Evolutionary conservation across 225 moss, liverwort and hornwort genomes (phyloP).

Genomic region (Marchantia polymorpha): DNA sequence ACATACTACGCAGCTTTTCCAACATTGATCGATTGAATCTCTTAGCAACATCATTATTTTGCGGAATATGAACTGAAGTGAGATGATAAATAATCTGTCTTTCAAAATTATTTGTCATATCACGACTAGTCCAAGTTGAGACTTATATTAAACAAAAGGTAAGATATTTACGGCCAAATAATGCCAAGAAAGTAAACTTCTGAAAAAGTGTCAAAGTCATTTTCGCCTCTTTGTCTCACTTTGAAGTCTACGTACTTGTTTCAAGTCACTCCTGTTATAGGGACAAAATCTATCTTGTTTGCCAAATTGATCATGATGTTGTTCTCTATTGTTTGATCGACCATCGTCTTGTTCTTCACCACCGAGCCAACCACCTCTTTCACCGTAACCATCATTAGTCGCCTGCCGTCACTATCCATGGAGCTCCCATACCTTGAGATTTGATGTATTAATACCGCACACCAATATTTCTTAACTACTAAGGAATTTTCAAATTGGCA

Average conservation of each 20-base stretch:
- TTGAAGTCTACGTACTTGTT: slow-evolving; percentile 50
- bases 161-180: no score
- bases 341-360: slow-evolving; percentile 51
- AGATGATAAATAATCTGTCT: no score
- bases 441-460: slow-evolving; percentile 77
- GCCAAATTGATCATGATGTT: slow-evolving; percentile 44
- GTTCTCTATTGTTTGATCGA: slow-evolving; percentile 53
- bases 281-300: slow-evolving; percentile 53
- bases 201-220: no score
- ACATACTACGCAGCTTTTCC: no score
- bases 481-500: slow-evolving; percentile 79
- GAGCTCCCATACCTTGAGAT: slow-evolving; percentile 62
- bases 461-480: slow-evolving; percentile 73
- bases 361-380: slow-evolving; percentile 59
- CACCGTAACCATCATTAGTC: slow-evolving; percentile 58
- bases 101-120: no score
- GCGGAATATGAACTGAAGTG: no score
- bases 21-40: no score
- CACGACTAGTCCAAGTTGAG: no score
- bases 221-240: slow-evolving; percentile 54
- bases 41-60: no score
- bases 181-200: no score
- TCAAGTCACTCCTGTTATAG: slow-evolving; percentile 27
- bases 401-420: slow-evolving; percentile 73
- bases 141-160: no score